A percentile compares a stretch with the other conserved stretches of the same genome.
phyloP scores from a whole-genome alignment of 208 protist species.

The Trichomonas vaginalis region DNA sequence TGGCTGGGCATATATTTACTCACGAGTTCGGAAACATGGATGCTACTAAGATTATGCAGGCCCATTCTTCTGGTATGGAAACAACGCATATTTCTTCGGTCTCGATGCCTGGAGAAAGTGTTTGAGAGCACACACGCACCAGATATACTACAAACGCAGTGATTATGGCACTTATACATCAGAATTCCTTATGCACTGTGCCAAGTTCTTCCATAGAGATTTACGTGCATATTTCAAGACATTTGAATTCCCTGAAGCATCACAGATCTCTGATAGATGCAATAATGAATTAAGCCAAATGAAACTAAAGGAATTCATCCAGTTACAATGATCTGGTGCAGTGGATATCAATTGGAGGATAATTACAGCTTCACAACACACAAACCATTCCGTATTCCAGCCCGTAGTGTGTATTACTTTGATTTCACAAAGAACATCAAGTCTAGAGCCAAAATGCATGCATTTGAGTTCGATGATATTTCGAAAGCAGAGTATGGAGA shows the following conservation, averaged over 20 bases:
- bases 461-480: background rate
- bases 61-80: background rate
- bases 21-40: background rate
- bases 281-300: background rate
- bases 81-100: background rate
- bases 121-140: background rate
- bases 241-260: background rate
- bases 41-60: background rate
- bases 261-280: background rate
- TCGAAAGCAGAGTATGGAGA: background rate
- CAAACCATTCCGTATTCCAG: background rate
- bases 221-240: background rate
- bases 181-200: background rate
- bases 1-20: background rate
- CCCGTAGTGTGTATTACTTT: background rate
- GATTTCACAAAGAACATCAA: background rate
- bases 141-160: background rate
- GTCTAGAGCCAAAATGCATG: background rate
- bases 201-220: background rate
- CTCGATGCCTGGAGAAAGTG: background rate
- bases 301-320: background rate
- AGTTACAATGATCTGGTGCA: background rate
- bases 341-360: background rate
- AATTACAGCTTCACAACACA: background rate
- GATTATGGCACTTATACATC: background rate